Evolutionary conservation across 2,329 filamentous ascomycete species (phyloP).

Genomic region (Epichloe sibirici): DNA sequence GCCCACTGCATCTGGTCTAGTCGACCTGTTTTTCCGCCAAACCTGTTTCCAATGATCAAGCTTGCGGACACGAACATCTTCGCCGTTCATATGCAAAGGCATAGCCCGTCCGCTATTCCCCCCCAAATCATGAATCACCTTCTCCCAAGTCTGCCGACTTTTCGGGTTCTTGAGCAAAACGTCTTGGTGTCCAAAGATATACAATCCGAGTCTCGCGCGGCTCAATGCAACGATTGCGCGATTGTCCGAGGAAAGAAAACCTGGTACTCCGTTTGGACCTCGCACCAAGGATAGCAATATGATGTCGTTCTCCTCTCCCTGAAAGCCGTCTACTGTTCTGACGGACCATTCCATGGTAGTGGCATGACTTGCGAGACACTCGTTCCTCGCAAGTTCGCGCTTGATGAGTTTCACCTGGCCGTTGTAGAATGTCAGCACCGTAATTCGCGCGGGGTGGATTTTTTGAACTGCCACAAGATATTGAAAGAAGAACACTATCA

Average conservation of each 20-base stretch:
- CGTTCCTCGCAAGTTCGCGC: constrained; percentile 27
- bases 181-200: constrained; percentile 67
- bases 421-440: constrained; percentile 78
- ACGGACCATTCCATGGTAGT: constrained; percentile 39
- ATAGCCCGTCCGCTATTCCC: constrained; percentile 18
- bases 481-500: constrained; percentile 60
- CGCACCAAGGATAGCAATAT: constrained; percentile 71
- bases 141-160: constrained; percentile 28
- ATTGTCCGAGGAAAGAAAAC: constrained; percentile 58
- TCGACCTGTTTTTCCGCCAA: constrained; percentile 7
- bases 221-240: constrained; percentile 47
- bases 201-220: constrained; percentile 67
- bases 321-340: constrained; percentile 76
- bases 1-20: neutral
- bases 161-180: constrained; percentile 34
- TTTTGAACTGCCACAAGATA: constrained; percentile 53
- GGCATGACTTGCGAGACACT: constrained; percentile 10
- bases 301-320: constrained; percentile 82
- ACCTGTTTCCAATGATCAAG: constrained; percentile 37
- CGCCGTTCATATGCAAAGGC: constrained; percentile 35
- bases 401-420: constrained; percentile 62
- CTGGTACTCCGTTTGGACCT: constrained; percentile 48
- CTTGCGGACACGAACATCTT: constrained; percentile 36
- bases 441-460: constrained; percentile 48
- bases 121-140: constrained; percentile 28